Conservation (phyloP, 148 eudicot species). For the Arctostaphylos glauca region DNA sequence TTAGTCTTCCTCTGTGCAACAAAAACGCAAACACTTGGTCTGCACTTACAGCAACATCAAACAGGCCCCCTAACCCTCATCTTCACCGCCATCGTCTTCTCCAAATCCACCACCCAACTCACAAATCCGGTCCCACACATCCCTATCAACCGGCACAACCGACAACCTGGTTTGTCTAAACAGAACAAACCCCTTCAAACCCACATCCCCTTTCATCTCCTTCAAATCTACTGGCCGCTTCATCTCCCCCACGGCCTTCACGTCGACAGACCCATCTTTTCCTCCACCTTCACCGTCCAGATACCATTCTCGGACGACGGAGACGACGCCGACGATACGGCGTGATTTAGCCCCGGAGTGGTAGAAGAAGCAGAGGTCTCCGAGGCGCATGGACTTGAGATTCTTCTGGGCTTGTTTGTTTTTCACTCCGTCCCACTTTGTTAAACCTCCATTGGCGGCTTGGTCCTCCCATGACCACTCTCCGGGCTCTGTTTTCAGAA, state of each 20-base stretch:
- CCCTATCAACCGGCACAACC: slow-evolving; percentile 61
- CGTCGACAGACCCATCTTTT: slow-evolving; percentile 64
- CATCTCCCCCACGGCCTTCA: slow-evolving; percentile 80
- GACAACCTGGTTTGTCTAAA: slow-evolving; percentile 80
- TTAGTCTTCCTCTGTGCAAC: background rate
- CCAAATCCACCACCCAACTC: slow-evolving; percentile 78
- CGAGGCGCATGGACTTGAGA: slow-evolving; percentile 59
- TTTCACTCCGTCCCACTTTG: slow-evolving; percentile 90
- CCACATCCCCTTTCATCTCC: slow-evolving; percentile 66
- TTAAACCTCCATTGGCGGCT: slow-evolving; percentile 51
- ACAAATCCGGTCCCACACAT: slow-evolving; percentile 62
- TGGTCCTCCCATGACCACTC: slow-evolving; percentile 99
- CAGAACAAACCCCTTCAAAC: slow-evolving; percentile 54
- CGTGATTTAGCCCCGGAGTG: slow-evolving; percentile 71
- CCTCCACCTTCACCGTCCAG: slow-evolving; percentile 28
- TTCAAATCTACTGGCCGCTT: slow-evolving; percentile 55
- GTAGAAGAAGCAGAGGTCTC: slow-evolving; percentile 86
- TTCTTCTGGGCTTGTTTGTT: slow-evolving; percentile 86
- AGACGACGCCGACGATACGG: slow-evolving; percentile 77
- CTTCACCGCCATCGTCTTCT: slow-evolving; percentile 28
- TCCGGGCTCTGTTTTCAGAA: slow-evolving; percentile 77
- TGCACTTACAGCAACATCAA: background rate
- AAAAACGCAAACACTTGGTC: slow-evolving; percentile 16
- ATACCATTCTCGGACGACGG: slow-evolving; percentile 65
- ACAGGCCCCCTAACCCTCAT: background rate